Evolutionary conservation across 768 basidiomycete species (phyloP).

Genomic region (Lentinula sp.): DNA sequence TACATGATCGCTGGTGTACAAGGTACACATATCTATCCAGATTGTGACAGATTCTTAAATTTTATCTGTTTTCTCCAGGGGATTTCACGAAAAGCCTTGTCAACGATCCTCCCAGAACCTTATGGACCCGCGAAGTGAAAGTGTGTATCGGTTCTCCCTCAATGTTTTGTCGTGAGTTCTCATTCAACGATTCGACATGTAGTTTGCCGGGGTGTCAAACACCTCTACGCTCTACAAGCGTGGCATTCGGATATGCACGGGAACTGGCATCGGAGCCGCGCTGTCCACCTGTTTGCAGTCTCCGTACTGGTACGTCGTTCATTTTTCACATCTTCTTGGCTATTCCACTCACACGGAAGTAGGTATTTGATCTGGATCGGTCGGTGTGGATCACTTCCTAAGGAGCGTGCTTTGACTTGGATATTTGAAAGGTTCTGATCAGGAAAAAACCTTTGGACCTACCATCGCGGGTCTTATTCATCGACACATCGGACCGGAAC

Average conservation of each 20-base stretch:
- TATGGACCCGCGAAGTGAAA: slow-evolving; percentile 82
- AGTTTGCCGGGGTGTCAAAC: slow-evolving; percentile 79
- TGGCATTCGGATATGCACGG: slow-evolving; percentile 78
- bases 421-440: slow-evolving; percentile 56
- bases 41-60: neutral
- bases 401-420: slow-evolving; percentile 6
- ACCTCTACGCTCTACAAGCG: slow-evolving; percentile 75
- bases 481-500: slow-evolving; percentile 66
- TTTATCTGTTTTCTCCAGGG: slow-evolving; percentile 24
- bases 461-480: slow-evolving; percentile 72
- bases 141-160: slow-evolving; percentile 23
- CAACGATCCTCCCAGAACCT: slow-evolving; percentile 55
- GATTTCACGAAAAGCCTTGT: slow-evolving; percentile 76
- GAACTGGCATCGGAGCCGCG: slow-evolving; percentile 76
- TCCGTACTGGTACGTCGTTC: slow-evolving; percentile 13
- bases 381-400: slow-evolving; percentile 17
- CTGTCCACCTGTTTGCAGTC: slow-evolving; percentile 77
- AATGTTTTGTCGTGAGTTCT: neutral
- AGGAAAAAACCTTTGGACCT: slow-evolving; percentile 66
- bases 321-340: neutral
- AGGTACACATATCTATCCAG: slow-evolving; percentile 22
- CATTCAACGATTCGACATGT: neutral
- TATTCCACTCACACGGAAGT: neutral
- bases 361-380: slow-evolving; percentile 79
- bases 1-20: slow-evolving; percentile 81